Base-by-base conservation (phyloP, 257 asterid species). In the Galeopsis tetrahit region DNA sequence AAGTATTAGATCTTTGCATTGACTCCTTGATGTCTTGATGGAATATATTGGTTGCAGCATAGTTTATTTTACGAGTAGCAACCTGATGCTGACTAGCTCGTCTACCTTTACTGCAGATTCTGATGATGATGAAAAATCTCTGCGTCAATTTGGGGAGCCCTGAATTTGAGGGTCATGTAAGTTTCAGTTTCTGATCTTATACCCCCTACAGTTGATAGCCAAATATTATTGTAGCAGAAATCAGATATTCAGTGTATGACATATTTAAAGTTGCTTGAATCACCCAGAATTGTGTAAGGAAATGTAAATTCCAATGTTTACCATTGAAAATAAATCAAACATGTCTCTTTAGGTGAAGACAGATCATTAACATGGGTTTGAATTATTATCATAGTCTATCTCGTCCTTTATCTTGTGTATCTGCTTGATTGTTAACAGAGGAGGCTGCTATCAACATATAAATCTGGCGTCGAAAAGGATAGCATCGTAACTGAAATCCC, bases 111-210 rank as follows among this genome's bases (percentile, higher is more conserved):
- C 67, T 72, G 73, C 89, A 93, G 97, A 89, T 81, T 53, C 43
- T 89, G 77, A 79, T 82, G 93, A 66, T 93, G 92, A 90, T 90
- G 97, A 85, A 79, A 81, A 93, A 93, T 83, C 96, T 93, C 1
- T 79, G 92, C 3, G 80, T 55, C 82, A 93, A 93, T 78, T 81
- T 93, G 75, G 68, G 66, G 80, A 89, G 84, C 85, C 95, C 97
- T 7, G 96, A 90, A 64, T 93, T 89, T 62, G 90, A 93, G 86
- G 84, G 84, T 78, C 89, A 90, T 74, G 96, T 89, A 80, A 90
- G 97, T 84, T 33, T 7, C 31, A 31, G 42, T 67, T 40, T 61
- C 48, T n/a, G 2, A 14, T 28, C 43, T 4, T 11, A 0, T 56
- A n/a, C n/a, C 17, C 11, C 53, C 36, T 63, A 28, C 13, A 39